Base-by-base conservation (phyloP, 176 grass and related monocot genomes). In the Aegilops sharonensis region DNA sequence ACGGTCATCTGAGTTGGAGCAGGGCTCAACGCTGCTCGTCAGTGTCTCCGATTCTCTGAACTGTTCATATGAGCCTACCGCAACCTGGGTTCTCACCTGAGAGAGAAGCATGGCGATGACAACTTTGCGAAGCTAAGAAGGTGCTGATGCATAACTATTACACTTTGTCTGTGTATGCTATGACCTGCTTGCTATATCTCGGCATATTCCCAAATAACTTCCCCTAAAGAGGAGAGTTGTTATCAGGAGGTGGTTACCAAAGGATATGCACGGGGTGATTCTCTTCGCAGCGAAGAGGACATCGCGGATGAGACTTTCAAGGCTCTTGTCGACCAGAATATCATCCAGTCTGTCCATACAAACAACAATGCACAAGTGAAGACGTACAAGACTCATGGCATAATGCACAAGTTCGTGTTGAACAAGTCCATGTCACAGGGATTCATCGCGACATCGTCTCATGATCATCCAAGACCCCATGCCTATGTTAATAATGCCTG, bases 341-440 rank as follows among this genome's bases (percentile, higher is more conserved):
- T 89, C 5, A 57, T 89, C 14, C 21, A 21, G 11, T 76, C 75
- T 31, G 3, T 80, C 14, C 40, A 66, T 24, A 80, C 67, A 40
- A 79, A 67, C 4, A 80, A 84, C 42, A 89, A 89, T 73, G 15
- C 54, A 4, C 15, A 84, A 54, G 75, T 64, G n/a, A 89, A 84
- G 76, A 84, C 57, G 0, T 89, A 11, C 81, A 84, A 9, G 79
- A 14, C 67, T 43, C 66, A 89, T 54, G 87, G 81, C 6, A 66
- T 89, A 21, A 32, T 89, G 87, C 87, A 84, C 11, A 67, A 89
- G 56, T 89, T 84, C 10, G 65, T 79, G 11, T 21, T 30, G n/a
- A 65, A 79, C 50, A 88, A 83, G 64, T 78, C 87, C 31, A 5
- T 89, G 42, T 52, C 66, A 0, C 65, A 72, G 76, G 64, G 66